Base-by-base conservation (phyloP, 176 grass and related monocot species). In the Cenchrus fungigraminus region DNA sequence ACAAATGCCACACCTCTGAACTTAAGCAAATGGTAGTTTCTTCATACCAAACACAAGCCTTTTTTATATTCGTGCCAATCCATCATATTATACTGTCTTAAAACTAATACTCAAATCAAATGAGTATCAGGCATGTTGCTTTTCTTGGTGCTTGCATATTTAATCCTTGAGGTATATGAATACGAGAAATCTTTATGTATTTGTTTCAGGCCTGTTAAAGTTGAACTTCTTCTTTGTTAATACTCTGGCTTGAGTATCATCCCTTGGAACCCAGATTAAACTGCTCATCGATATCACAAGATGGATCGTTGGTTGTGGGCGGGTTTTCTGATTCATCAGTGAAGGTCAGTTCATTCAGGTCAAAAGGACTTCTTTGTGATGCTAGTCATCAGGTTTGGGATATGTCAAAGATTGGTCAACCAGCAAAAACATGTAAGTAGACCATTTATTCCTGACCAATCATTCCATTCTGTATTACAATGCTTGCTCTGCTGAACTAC, bases 281-380 rank as follows among this genome's bases (percentile, higher is more conserved):
- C 82, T 99, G 93, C 89, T 95, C 97, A 29, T 79, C 93, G 2
- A 94, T 99, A 70, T 96, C 93, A 58, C 86, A 99, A 16, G 93
- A 99, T 84, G 97, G 97, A 56, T 98, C 97, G 1, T 82, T 95
- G 75, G 93, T 98, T 81, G 97, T 89, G 78, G 97, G 97, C 90
- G 97, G 93, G 28, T 99, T 99, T 80, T 99, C 97, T 81, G 93
- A 99, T 80, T 99, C 97, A 19, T 99, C 97, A 64, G 73, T 99
- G 76, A 99, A 96, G 97, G 97, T 94, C 88, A 74, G 77, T 86
- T 40, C 50, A 65, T 65, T 90, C 78, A 43, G 49, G 37, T 87
- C 67, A 45, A 60, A 28, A 61, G 19, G 20, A 2, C 57, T 84
- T 25, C 9, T 73, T 57, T 64, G 25, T 87, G 53, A 56, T n/a